Conservation (phyloP, 2,329 filamentous ascomycete genomes). For the Arthroderma sp. region DNA sequence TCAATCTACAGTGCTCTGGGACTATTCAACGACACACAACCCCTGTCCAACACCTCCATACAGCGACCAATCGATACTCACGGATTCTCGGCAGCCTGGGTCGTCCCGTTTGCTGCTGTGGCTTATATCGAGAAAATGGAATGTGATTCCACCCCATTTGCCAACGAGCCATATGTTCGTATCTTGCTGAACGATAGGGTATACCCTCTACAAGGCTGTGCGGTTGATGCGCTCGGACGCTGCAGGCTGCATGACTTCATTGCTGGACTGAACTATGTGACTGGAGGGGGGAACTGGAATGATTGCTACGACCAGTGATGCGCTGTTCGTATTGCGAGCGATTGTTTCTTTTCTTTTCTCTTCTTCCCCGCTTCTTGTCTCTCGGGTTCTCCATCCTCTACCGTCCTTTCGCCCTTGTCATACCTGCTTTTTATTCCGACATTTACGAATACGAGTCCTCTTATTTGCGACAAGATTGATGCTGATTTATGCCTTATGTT, state of each 20-base stretch:
- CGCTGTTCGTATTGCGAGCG: too few relatives aligned
- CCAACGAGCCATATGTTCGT: constrained; percentile 55
- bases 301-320: constrained; percentile 35
- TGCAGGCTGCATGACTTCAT: constrained; percentile 61
- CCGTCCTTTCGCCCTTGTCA: too few relatives aligned
- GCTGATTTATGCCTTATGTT: too few relatives aligned
- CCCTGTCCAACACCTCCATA: constrained; percentile 38
- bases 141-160: constrained; percentile 36
- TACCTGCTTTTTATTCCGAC: too few relatives aligned
- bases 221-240: constrained; percentile 54
- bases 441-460: too few relatives aligned
- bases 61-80: constrained; percentile 41
- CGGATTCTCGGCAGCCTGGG: constrained; percentile 65
- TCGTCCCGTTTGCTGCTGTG: constrained; percentile 67
- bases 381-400: too few relatives aligned
- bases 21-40: constrained; percentile 54
- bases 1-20: constrained; percentile 64
- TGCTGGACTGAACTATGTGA: constrained; percentile 60
- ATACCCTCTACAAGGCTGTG: constrained; percentile 56
- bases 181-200: constrained; percentile 77
- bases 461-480: too few relatives aligned
- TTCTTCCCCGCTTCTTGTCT: too few relatives aligned
- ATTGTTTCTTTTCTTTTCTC: too few relatives aligned
- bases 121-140: constrained; percentile 80
- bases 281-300: constrained; percentile 58